Evolutionary conservation across 2,329 filamentous ascomycete species (phyloP).

Genomic region (Cercospora sp.): DNA sequence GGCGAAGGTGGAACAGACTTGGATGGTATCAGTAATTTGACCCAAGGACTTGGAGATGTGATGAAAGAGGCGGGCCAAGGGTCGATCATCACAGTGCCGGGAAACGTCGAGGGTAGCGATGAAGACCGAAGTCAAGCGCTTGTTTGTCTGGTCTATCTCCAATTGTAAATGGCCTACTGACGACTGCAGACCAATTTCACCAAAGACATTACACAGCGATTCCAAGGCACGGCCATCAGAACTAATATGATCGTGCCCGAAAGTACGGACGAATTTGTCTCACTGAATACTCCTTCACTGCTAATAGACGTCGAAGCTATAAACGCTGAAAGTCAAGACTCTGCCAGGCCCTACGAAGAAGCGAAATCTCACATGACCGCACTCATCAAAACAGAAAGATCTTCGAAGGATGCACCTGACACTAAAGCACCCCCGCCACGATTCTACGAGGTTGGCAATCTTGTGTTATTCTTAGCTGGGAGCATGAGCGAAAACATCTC

Average conservation of each 20-base stretch:
- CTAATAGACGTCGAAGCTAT: neutral
- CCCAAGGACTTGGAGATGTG: slow-evolving; percentile 6
- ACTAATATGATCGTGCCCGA: slow-evolving; percentile 16
- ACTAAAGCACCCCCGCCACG: slow-evolving; percentile 13
- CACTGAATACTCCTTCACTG: neutral
- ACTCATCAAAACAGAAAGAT: slow-evolving; percentile 23
- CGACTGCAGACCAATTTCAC: slow-evolving; percentile 10
- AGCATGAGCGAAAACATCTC: slow-evolving; percentile 23
- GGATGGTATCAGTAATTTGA: slow-evolving; percentile 10
- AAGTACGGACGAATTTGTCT: slow-evolving; percentile 1
- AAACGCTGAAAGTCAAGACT: neutral
- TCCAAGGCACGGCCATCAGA: slow-evolving; percentile 3
- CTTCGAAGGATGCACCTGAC: slow-evolving; percentile 11
- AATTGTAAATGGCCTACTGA: neutral
- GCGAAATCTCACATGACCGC: slow-evolving; percentile 25
- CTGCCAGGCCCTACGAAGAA: slow-evolving; percentile 17
- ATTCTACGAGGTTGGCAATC: slow-evolving; percentile 24
- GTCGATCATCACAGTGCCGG: slow-evolving; percentile 20
- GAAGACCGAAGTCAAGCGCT: neutral
- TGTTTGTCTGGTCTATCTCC: neutral
- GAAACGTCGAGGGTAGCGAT: slow-evolving; percentile 2
- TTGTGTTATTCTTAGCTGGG: slow-evolving; percentile 25
- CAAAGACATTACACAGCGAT: neutral
- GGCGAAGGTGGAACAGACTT: slow-evolving; percentile 1
- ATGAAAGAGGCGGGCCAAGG: slow-evolving; percentile 23